phyloP scores from a whole-genome alignment of 495 filamentous ascomycete genomes.

The Talaromyces liani region DNA sequence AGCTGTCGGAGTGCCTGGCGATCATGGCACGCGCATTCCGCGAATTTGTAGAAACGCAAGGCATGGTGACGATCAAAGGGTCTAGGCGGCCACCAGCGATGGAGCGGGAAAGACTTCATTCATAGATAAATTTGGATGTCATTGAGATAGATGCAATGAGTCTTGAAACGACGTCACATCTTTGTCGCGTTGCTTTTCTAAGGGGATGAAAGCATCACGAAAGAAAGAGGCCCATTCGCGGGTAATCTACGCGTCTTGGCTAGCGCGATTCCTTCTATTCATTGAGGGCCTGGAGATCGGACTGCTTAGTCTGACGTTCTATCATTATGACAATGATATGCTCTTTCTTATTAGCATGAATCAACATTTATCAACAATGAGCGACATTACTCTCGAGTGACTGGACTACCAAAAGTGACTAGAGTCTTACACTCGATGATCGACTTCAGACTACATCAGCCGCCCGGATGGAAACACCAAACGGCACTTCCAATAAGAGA shows the following conservation, averaged over 20 bases:
- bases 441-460: not conserved
- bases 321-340: not conserved
- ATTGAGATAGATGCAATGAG: not conserved
- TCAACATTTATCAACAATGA: not conserved
- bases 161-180: not conserved
- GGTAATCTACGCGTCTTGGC: not conserved
- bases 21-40: constrained; percentile 12
- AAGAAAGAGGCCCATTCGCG: not conserved
- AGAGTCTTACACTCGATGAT: no score
- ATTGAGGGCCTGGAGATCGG: not conserved
- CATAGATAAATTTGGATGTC: not conserved
- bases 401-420: not conserved
- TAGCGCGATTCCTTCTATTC: not conserved
- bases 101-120: constrained; percentile 16
- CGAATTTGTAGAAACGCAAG: constrained; percentile 18
- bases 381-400: not conserved
- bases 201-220: not conserved
- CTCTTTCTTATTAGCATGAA: not conserved
- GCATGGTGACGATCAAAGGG: constrained; percentile 20
- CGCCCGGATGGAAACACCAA: not conserved
- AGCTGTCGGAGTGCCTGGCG: not conserved
- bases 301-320: not conserved
- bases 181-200: not conserved
- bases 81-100: constrained; percentile 15
- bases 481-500: not conserved